Evolutionary conservation across 305 asterid species (phyloP), one percentile per base, ranked within the genome.

Genomic region (Rubia peregrina): DNA sequence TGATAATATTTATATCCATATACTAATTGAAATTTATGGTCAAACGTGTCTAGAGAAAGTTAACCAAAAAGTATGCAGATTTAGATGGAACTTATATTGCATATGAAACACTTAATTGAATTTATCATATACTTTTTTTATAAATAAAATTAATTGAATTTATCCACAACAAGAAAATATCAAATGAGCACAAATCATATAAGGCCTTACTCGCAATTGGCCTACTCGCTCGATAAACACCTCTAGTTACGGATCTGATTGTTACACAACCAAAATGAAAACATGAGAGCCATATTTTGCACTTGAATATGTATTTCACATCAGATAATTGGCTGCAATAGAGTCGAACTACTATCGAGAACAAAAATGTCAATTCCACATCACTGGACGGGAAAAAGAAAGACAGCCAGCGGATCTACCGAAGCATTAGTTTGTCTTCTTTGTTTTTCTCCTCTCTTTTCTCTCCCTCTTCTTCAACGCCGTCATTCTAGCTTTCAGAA

Each of bases 381-480:
- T 51, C 17, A 12, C 59, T 17, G 9, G 22, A 17, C 19, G 17
- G 12, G 66, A 53, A 10, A 26, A 73, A 13, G 19, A 24, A 66
- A 38, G 17, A 71, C 79, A 83, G 6, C 83, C 77, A 68, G 84
- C 80, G 74, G 0, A 33, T 16, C 17, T 7, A 24, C 7, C 3
- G 44, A 19, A 12, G 88, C 83, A 33, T 74, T 69, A 77, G 68
- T 81, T 87, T 43, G 16, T 76, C 72, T 89, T 93, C 70, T 87
- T 86, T 7, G 90, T 80, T 83, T 95, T 95, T 72, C 82, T 87
- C 81, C 80, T 88, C 71, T 95, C 97, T 83, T 95, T 95, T 80
- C 98, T 82, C 83, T 91, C 98, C 79, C 99, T 86, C 85, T 86
- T 95, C 85, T 90, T 95, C 82, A 95, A 76, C 7, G 98, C 89